These are phyloP conservation scores for Sporothrix humicola DNA, from an alignment of 2,329 filamentous ascomycete species.

Conservation along the genomic window DNA sequence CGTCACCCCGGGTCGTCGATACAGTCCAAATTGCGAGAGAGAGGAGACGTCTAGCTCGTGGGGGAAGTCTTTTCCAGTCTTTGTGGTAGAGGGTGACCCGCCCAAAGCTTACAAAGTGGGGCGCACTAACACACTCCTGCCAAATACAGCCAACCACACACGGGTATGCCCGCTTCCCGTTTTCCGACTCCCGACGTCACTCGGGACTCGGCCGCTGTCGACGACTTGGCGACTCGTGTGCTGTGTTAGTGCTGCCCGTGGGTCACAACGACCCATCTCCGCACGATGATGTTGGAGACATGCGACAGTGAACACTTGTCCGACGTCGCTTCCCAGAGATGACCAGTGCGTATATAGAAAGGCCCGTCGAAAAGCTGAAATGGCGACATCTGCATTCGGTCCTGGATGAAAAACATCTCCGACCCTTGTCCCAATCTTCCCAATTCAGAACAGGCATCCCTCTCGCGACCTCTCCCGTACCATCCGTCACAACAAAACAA, in stretches of 20 bases:
- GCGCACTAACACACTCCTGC: neutral
- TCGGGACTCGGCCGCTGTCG: neutral
- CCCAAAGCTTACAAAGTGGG: neutral
- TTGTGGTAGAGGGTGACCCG: neutral
- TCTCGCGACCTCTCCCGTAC: neutral
- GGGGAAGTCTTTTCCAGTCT: neutral
- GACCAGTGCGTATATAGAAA: slow-evolving; percentile 14
- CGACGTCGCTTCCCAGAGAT: neutral
- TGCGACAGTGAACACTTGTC: neutral
- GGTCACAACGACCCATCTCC: neutral
- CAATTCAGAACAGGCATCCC: neutral
- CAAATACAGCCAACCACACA: neutral
- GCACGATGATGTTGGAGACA: neutral
- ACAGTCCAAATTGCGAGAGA: neutral
- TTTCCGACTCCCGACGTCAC: slow-evolving; percentile 14
- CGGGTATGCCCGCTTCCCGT: neutral
- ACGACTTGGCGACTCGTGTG: neutral
- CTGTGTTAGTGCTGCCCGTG: neutral
- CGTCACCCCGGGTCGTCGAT: slow-evolving; percentile 1
- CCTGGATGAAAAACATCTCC: neutral
- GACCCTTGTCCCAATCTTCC: neutral
- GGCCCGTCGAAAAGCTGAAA: neutral
- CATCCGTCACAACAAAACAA: neutral
- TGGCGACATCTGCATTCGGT: slow-evolving; percentile 4
- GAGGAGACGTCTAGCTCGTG: neutral